Evolutionary conservation across 2,329 filamentous ascomycete species (phyloP).

Genomic region (Epichloe coenophiala): DNA sequence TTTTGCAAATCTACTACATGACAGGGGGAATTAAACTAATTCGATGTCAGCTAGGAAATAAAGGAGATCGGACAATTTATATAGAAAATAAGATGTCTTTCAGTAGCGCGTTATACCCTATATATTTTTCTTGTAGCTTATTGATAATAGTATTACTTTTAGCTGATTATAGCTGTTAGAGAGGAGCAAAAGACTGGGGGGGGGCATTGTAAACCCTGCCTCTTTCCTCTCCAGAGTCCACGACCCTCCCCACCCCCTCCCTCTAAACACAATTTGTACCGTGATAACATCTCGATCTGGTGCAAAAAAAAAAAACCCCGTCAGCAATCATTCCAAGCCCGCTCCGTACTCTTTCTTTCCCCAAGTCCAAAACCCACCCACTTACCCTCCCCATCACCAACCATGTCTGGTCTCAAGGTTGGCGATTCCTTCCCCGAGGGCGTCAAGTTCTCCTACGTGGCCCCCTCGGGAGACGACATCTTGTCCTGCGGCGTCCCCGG

Average conservation of each 20-base stretch:
- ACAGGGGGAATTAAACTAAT: too few species aligned
- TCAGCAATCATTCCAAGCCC: not conserved
- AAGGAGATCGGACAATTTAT: too few species aligned
- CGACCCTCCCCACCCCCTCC: not conserved
- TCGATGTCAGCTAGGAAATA: too few species aligned
- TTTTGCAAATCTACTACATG: too few species aligned
- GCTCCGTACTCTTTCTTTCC: not conserved
- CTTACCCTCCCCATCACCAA: not conserved
- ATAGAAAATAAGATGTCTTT: too few species aligned
- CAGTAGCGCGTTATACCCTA: too few species aligned
- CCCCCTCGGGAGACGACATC: constrained; percentile 59
- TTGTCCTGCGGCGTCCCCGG: constrained; percentile 67
- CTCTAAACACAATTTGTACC: not conserved
- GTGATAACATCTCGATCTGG: too few species aligned
- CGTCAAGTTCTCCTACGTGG: constrained; percentile 74
- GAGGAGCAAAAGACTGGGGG: too few species aligned
- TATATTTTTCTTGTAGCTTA: too few species aligned
- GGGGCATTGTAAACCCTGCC: not conserved
- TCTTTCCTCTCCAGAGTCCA: not conserved
- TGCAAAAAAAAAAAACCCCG: too few species aligned
- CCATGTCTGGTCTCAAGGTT: constrained; percentile 54
- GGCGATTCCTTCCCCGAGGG: constrained; percentile 74
- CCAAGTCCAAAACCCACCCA: not conserved
- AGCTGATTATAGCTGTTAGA: too few species aligned
- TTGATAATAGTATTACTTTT: too few species aligned